Percentiles rank a stretch among this genome's conserved stretches.
These are phyloP conservation scores for Zea luxurians DNA, from an alignment of 176 grass and related monocot genomes.

Conservation along the genomic window DNA sequence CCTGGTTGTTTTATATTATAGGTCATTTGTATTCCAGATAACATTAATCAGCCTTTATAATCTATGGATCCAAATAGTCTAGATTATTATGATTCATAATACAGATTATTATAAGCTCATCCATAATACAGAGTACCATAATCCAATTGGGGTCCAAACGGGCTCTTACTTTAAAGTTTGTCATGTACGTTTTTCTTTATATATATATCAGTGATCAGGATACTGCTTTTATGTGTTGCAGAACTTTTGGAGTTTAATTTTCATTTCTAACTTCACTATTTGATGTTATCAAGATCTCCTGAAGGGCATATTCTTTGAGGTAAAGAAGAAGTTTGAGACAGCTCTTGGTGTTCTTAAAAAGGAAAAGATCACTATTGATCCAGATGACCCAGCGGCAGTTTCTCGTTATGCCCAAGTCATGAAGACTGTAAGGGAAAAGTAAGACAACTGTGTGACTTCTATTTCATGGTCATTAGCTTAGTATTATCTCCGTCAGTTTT, in stretches of 20 bases:
- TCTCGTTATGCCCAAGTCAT: constrained; percentile 73
- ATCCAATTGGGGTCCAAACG: neutral
- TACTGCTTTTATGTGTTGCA: neutral
- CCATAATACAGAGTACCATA: neutral
- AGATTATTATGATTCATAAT: too few species aligned
- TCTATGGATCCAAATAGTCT: neutral
- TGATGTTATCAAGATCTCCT: constrained; percentile 57
- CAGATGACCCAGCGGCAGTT: constrained; percentile 78
- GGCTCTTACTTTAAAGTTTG: neutral
- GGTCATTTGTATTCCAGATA: neutral
- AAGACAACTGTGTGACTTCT: constrained; percentile 32
- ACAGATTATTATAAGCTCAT: neutral
- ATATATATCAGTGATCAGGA: too few species aligned
- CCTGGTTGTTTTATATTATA: neutral
- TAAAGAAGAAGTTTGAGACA: constrained; percentile 88
- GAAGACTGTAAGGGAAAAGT: constrained; percentile 89
- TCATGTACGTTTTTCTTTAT: neutral
- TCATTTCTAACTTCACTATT: constrained; percentile 22
- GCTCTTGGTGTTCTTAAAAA: constrained; percentile 79
- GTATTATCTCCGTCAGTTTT: neutral
- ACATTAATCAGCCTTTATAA: neutral
- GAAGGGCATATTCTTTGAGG: constrained; percentile 91
- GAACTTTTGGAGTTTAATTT: neutral
- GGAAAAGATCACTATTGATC: constrained; percentile 97
- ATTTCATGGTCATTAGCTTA: constrained; percentile 3